Evolutionary conservation across 2,329 filamentous ascomycete species (phyloP).

Genomic region (Aschersonia sp.): DNA sequence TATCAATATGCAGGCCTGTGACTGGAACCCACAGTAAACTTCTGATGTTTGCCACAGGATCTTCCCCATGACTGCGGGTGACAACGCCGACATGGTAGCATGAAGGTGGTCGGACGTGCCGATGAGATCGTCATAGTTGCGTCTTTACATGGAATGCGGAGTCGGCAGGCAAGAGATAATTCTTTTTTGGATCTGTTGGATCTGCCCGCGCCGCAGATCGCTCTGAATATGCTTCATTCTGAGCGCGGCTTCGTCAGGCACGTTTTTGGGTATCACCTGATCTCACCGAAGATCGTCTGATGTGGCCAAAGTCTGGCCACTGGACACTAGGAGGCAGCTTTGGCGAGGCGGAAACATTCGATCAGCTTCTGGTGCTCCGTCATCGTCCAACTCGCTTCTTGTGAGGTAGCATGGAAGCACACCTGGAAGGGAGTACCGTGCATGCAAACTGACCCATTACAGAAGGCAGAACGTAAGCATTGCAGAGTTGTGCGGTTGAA

Average conservation of each 20-base stretch:
- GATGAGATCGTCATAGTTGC: no score
- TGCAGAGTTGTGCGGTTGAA: not conserved
- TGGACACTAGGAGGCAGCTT: not conserved
- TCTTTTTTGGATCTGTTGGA: no score
- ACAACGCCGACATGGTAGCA: no score
- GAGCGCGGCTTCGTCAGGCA: not conserved
- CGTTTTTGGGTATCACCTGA: not conserved
- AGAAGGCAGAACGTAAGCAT: not conserved
- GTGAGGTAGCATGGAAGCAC: not conserved
- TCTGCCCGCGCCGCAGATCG: no score
- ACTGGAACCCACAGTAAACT: no score
- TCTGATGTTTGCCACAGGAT: no score
- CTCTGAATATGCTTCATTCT: no score
- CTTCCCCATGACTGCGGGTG: no score
- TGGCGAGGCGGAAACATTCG: not conserved
- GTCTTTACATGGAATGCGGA: no score
- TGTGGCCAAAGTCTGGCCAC: not conserved
- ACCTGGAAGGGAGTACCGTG: not conserved
- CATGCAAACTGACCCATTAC: not conserved
- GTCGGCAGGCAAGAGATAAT: no score
- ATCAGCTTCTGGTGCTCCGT: not conserved
- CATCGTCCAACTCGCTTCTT: not conserved
- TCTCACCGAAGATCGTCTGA: not conserved
- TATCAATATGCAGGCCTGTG: no score
- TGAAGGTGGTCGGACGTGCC: no score